Percentiles rank a stretch among this genome's conserved stretches.
These are phyloP conservation scores for Scalesia atractyloides DNA, from an alignment of 129 eudicot species.

Conservation along the genomic window DNA sequence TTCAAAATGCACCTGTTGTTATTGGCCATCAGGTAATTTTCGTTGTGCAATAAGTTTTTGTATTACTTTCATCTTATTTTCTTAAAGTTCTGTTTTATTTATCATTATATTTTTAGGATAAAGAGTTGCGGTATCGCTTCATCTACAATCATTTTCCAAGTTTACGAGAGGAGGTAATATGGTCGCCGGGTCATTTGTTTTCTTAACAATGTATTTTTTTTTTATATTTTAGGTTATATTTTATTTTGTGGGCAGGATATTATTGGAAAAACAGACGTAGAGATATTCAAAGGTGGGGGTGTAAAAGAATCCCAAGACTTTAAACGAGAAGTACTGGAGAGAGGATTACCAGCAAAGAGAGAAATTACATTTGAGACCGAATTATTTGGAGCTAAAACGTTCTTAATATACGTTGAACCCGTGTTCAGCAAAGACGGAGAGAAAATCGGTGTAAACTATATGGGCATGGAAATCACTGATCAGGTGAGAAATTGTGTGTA, in stretches of 20 bases:
- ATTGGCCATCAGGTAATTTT: slow-evolving; percentile 89
- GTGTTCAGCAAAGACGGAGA: slow-evolving; percentile 87
- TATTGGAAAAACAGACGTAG: slow-evolving; percentile 89
- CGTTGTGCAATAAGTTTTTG: background rate
- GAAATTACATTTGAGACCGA: slow-evolving; percentile 92
- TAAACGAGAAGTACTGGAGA: slow-evolving; percentile 88
- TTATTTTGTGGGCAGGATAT: slow-evolving; percentile 57
- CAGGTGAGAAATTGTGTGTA: slow-evolving; percentile 55
- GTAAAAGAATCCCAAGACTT: slow-evolving; percentile 95
- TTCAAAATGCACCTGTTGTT: slow-evolving; percentile 94
- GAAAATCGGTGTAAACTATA: slow-evolving; percentile 85
- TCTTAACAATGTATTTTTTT: background rate
- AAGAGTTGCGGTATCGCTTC: slow-evolving; percentile 82
- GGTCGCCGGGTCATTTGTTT: background rate
- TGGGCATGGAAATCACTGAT: slow-evolving; percentile 98
- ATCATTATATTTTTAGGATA: slow-evolving; percentile 62
- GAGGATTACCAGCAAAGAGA: slow-evolving; percentile 81
- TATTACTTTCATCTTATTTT: background rate
- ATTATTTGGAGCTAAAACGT: slow-evolving; percentile 81
- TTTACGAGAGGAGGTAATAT: slow-evolving; percentile 80
- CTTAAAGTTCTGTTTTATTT: background rate
- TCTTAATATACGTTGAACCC: slow-evolving; percentile 85
- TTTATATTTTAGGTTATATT: background rate
- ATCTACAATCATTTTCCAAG: slow-evolving; percentile 89
- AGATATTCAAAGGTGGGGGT: slow-evolving; percentile 84